Conservation (phyloP, 2,329 filamentous ascomycete genomes). For the Nemania sp. region DNA sequence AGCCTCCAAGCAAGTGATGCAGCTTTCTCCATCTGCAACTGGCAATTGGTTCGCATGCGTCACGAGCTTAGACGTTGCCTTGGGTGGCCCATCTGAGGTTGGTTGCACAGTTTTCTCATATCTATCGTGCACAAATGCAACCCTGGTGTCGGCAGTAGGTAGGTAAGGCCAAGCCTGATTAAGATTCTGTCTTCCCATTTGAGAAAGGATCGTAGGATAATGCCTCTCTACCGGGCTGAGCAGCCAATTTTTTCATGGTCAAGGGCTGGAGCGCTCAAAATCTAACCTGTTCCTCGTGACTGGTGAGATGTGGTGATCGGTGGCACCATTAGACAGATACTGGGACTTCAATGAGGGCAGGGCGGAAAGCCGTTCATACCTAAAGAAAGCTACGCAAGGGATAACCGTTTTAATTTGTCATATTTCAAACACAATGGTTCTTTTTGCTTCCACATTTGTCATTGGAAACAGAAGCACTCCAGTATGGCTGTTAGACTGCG, state of each 20-base stretch:
- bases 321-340: slow-evolving; percentile 4
- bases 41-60: slow-evolving; percentile 24
- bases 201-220: slow-evolving; percentile 24
- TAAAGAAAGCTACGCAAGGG: neutral
- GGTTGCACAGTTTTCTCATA: slow-evolving; percentile 23
- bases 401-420: neutral
- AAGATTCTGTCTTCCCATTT: slow-evolving; percentile 24
- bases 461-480: too few relatives aligned
- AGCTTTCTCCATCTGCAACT: slow-evolving; percentile 19
- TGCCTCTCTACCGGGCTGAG: slow-evolving; percentile 24
- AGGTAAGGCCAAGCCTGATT: slow-evolving; percentile 20
- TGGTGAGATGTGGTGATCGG: slow-evolving; percentile 19
- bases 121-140: slow-evolving; percentile 22
- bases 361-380: neutral
- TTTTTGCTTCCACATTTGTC: too few relatives aligned
- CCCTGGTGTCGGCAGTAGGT: slow-evolving; percentile 18
- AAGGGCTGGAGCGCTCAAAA: slow-evolving; percentile 10
- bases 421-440: too few relatives aligned
- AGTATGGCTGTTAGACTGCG: too few relatives aligned
- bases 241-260: slow-evolving; percentile 11
- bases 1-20: slow-evolving; percentile 26
- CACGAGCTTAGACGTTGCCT: slow-evolving; percentile 25
- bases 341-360: slow-evolving; percentile 1
- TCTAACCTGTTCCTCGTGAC: slow-evolving; percentile 18
- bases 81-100: slow-evolving; percentile 23